Conservation (phyloP, 495 filamentous ascomycete species). For the Penicillium tannophilum region DNA sequence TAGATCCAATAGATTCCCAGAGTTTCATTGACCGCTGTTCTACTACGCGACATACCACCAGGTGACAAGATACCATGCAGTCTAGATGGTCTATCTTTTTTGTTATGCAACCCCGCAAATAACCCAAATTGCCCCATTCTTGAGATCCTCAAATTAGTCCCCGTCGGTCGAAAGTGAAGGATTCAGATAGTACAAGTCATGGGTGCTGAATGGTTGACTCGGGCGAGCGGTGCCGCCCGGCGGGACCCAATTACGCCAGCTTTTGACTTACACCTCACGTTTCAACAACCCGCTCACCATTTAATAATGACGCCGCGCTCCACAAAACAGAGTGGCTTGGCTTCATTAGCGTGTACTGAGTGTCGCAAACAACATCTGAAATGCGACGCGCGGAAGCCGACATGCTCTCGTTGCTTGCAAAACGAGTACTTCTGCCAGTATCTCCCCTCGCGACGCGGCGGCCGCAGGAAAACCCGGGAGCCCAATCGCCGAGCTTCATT, state of each 20-base stretch:
- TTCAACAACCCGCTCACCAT: conserved; percentile 2
- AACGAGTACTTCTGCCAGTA: conserved; percentile 35
- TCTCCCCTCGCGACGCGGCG: conserved; percentile 42
- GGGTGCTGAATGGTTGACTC: conserved; percentile 2
- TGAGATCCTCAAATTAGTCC: not conserved
- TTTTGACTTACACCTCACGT: conserved; percentile 9
- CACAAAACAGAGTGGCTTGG: conserved; percentile 28
- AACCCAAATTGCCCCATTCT: not conserved
- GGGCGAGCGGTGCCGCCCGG: conserved; percentile 1
- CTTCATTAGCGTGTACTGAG: conserved; percentile 43
- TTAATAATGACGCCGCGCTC: conserved; percentile 21
- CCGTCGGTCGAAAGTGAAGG: not conserved
- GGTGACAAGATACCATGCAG: conserved; percentile 1
- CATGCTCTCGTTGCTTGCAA: conserved; percentile 40
- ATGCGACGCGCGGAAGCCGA: conserved; percentile 40
- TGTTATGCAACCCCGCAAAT: not conserved
- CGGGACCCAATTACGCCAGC: not conserved
- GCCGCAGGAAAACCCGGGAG: conserved; percentile 34
- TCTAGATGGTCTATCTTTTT: conserved; percentile 2
- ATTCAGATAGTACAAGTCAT: not conserved
- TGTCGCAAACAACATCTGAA: conserved; percentile 49
- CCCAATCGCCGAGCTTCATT: conserved; percentile 16
- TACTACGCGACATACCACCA: not conserved
- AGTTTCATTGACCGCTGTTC: conserved; percentile 9
- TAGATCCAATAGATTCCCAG: not conserved